Percentiles rank a stretch among this genome's conserved stretches.
Evolutionary conservation across 2,329 filamentous ascomycete genomes (phyloP).

Genomic region (Colletotrichum horii): DNA sequence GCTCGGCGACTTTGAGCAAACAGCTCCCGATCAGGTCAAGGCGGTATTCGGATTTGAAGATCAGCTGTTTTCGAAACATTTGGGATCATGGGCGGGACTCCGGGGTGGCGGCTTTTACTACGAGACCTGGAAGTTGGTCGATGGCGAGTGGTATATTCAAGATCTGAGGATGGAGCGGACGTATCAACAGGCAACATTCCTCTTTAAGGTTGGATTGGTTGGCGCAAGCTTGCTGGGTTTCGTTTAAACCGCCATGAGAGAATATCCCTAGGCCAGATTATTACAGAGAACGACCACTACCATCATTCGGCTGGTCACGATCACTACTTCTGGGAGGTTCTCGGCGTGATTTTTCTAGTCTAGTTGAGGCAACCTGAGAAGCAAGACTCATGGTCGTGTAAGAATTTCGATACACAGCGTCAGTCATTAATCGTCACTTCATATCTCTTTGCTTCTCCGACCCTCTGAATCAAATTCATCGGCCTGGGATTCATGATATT

Average conservation of each 20-base stretch:
- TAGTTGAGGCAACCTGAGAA: neutral
- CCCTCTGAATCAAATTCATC: neutral
- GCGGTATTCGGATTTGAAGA: constrained; percentile 12
- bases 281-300: fast-evolving
- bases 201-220: neutral
- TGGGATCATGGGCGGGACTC: constrained; percentile 24
- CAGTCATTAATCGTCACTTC: neutral
- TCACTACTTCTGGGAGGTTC: neutral
- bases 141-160: constrained; percentile 27
- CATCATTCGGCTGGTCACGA: neutral
- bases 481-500: neutral
- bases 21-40: constrained; percentile 12
- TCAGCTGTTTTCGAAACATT: neutral
- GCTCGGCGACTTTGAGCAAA: constrained; percentile 28
- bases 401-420: neutral
- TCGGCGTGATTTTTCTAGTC: neutral
- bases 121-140: constrained; percentile 26
- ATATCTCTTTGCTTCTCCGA: neutral
- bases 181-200: neutral
- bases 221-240: neutral
- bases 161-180: constrained; percentile 24
- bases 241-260: neutral
- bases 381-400: fast-evolving
- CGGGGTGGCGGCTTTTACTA: constrained; percentile 28
- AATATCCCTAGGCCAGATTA: fast-evolving